Conservation (phyloP, 2,329 filamentous ascomycete genomes). For the Colletotrichum noveboracense region DNA sequence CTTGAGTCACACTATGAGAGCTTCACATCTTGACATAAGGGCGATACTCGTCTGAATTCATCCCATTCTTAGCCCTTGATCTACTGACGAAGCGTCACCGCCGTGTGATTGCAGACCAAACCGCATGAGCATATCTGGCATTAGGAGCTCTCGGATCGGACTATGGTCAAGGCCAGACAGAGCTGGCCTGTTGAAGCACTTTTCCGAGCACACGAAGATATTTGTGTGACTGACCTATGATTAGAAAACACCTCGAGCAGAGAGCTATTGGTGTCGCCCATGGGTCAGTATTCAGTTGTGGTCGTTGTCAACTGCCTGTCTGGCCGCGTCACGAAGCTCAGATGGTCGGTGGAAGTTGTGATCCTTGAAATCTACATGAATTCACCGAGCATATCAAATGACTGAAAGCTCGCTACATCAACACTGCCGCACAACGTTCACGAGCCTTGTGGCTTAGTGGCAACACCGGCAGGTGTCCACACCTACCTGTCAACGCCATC, state of each 20-base stretch:
- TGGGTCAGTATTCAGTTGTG: neutral
- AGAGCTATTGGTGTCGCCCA: neutral
- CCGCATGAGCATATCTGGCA: neutral
- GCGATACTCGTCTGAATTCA: neutral
- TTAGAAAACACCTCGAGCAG: neutral
- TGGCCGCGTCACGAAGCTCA: neutral
- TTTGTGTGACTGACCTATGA: neutral
- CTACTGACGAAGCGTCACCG: neutral
- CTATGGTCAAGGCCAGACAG: neutral
- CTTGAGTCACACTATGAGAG: neutral
- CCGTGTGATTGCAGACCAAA: neutral
- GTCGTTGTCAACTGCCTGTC: neutral
- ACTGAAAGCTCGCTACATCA: neutral
- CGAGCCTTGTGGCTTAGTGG: neutral
- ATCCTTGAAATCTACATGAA: neutral
- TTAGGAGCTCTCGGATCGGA: neutral
- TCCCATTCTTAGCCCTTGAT: neutral
- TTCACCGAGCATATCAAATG: neutral
- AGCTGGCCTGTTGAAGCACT: neutral
- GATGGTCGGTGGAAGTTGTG: neutral
- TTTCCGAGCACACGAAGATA: neutral
- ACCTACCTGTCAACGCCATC: neutral
- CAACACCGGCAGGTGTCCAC: neutral
- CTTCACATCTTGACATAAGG: neutral
- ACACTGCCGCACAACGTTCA: neutral